These are phyloP conservation scores for Metschnikowia similis DNA, from an alignment of 805 yeast genomes.

Conservation along the genomic window DNA sequence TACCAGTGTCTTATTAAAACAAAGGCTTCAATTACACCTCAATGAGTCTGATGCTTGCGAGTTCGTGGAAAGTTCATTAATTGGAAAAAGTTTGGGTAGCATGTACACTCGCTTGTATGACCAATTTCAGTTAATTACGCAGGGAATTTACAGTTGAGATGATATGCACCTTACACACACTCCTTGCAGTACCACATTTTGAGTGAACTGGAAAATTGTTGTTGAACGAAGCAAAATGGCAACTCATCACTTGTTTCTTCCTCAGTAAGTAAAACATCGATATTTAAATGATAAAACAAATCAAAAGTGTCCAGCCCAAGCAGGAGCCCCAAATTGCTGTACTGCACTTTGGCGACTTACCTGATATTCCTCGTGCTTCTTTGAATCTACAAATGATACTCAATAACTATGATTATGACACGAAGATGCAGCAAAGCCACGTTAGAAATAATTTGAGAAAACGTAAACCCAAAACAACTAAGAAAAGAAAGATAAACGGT, in stretches of 20 bases:
- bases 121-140: constrained; percentile 90
- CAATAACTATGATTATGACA: neutral
- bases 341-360: constrained; percentile 1
- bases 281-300: neutral
- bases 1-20: constrained; percentile 73
- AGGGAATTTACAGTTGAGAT: constrained; percentile 69
- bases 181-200: neutral
- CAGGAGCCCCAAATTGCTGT: neutral
- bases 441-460: neutral
- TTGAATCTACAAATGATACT: constrained; percentile 1
- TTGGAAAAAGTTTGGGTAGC: constrained; percentile 80
- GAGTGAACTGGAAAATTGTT: neutral
- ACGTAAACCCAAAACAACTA: neutral
- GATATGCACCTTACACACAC: neutral
- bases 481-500: constrained; percentile 5
- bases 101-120: constrained; percentile 90
- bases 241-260: neutral
- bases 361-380: constrained; percentile 3
- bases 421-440: neutral
- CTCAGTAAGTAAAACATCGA: neutral
- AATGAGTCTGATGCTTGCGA: constrained; percentile 66
- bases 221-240: neutral
- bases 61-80: constrained; percentile 73
- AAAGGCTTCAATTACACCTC: constrained; percentile 75
- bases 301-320: neutral